Conservation (phyloP, 441 rosid genomes). For the Biscutella laevigata region DNA sequence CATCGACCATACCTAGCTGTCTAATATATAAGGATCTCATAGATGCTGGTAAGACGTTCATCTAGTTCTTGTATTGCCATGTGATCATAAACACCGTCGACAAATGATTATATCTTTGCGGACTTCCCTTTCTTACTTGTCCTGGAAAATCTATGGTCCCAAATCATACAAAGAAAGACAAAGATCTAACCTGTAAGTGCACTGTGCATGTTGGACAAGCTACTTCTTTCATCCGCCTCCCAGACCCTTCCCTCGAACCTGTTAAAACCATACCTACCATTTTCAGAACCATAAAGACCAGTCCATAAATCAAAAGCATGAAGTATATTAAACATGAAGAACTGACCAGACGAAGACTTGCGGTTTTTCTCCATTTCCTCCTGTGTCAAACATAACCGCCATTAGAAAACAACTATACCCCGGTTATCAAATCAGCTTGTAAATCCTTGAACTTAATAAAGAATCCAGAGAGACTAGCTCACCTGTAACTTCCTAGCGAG, state of each 20-base stretch:
- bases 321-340: background rate
- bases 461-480: background rate
- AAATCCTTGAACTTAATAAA: background rate
- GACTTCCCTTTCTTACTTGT: background rate
- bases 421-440: background rate
- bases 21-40: background rate
- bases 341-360: constrained; percentile 61
- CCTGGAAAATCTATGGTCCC: background rate
- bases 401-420: constrained; percentile 10
- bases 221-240: constrained; percentile 89
- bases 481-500: constrained; percentile 96
- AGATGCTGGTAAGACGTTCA: background rate
- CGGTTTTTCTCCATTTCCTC: constrained; percentile 98
- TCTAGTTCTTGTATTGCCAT: constrained; percentile 1
- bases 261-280: constrained; percentile 5
- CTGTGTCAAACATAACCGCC: constrained; percentile 34
- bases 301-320: background rate
- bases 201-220: constrained; percentile 97
- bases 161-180: background rate
- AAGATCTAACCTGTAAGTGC: constrained; percentile 70
- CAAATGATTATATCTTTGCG: background rate
- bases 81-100: background rate
- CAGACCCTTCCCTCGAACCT: constrained; percentile 69
- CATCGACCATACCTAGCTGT: background rate
- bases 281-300: constrained; percentile 1